Base-by-base conservation (phyloP, 2,329 filamentous ascomycete genomes). In the Hypoxylon sp. region DNA sequence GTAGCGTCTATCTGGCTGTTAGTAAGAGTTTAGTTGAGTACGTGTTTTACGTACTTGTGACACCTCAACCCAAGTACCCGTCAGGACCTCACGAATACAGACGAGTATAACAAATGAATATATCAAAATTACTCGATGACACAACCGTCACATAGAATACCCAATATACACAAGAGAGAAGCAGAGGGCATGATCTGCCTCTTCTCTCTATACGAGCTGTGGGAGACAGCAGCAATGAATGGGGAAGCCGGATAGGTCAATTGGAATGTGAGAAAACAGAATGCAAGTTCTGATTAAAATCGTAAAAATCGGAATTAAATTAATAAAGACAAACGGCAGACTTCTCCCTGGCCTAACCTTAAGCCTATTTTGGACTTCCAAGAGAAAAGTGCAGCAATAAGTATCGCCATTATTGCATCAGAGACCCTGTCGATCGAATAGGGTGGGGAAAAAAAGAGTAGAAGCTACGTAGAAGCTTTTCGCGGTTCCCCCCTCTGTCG, bases 331-430 rank as follows among this genome's bases (percentile, higher is more conserved):
- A 34, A 53, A 43, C 30, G 6, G 25, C 13, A 40, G 29, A 40
- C 6, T 9, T 36, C 20, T 27, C 37, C 41, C 25, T 38, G 30
- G 31, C 26, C 26, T 35, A 54, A 54, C 41, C 37, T 51, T 54
- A 43, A 51, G 26, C 45, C 54, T 57, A 57, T 46, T 53, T 45
- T 41, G 35, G 44, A 31, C 21, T 30, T 42, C 9, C 36, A 17
- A 41, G 46, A 41, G 44, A 34, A 50, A 50, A 54, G 20, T 57
- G 50, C 25, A 48, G 37, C 34, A 48, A 36, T 50, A 32, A 29
- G 37, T 50, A 51, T 57, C 50, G 46, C 46, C 51, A 59, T 51
- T 40, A 55, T 59, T 59, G 50, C 53, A 59, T 59, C 49, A 50
- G 36, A 49, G 45, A 46, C 48, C 57, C 57, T 57, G 57, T 50